These are phyloP conservation scores for Pythium phragmiticola DNA, from an alignment of 352 stramenopile species.

Conservation along the genomic window DNA sequence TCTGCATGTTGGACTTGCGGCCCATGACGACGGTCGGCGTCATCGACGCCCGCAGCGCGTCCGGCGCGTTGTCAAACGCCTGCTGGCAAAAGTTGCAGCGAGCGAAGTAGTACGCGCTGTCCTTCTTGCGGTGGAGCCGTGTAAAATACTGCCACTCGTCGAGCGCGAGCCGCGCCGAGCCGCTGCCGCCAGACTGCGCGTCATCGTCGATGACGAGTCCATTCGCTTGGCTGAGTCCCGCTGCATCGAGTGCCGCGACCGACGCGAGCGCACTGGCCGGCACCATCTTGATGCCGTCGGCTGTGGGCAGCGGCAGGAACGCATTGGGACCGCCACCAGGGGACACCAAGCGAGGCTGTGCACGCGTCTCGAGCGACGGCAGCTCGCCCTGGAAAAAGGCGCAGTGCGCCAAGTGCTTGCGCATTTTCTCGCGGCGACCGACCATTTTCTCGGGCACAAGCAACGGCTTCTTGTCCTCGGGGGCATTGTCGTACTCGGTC, in stretches of 20 bases:
- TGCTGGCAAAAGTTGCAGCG: conserved; percentile 82
- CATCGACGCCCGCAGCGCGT: conserved; percentile 48
- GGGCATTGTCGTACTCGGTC: conserved; percentile 50
- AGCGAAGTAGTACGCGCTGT: conserved; percentile 73
- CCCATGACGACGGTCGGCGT: conserved; percentile 63
- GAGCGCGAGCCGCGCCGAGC: conserved; percentile 43
- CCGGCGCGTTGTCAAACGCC: conserved; percentile 51
- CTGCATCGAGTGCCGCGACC: conserved; percentile 9
- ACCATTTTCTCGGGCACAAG: conserved; percentile 65
- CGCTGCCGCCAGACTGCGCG: not conserved
- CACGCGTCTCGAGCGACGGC: conserved; percentile 45
- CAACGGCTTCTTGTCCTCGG: conserved; percentile 51
- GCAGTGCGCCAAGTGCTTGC: conserved; percentile 65
- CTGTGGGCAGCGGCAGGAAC: conserved; percentile 27
- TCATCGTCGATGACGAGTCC: not conserved
- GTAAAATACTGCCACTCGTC: conserved; percentile 84
- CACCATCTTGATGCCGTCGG: conserved; percentile 33
- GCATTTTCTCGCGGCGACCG: conserved; percentile 75
- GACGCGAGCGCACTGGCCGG: conserved; percentile 25
- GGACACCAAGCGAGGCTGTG: conserved; percentile 1
- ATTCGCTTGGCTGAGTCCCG: conserved; percentile 2
- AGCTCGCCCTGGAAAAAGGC: conserved; percentile 67
- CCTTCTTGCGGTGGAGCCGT: conserved; percentile 67
- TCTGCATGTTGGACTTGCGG: conserved; percentile 85
- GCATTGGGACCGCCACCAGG: conserved; percentile 18